Evolutionary conservation across 2,329 filamentous ascomycete species (phyloP), one percentile per base, ranked within the genome.

Genomic region (Colletotrichum scovillei): DNA sequence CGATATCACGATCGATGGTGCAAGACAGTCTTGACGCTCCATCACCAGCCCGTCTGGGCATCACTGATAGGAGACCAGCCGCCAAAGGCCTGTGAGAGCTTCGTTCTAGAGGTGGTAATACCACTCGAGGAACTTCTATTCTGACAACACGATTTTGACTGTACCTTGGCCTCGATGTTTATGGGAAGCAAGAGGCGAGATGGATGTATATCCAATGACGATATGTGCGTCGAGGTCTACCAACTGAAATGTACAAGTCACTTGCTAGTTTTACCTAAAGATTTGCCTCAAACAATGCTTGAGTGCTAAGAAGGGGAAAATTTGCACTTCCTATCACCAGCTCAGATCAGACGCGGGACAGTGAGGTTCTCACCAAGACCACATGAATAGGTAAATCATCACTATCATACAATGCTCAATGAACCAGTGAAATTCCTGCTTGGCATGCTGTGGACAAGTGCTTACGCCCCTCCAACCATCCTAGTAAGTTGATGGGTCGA

Each of bases 261-360:
- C 35, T 16, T 6, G 35, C 12, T 42, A 1, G 5, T 6, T 14
- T 46, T 46, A 2, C 16, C 7, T 3, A 19, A 46, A 5, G 16
- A n/a, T 7, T 1, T n/a, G 7, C 42, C 7, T 4, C 8, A 19
- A 49, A n/a, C 11, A 4, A 49, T 49, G 1, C 19, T 19, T n/a
- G 19, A 46, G 16, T 46, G 16, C 42, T 6, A 46, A 9, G 19
- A 46, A 46, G 7, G 19, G 19, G 16, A 2, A n/a, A 46, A 3
- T 46, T 3, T 38, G 35, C 14, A 38, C 12, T 38, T 38, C 35
- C 35, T 38, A 14, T 38, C 35, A 16, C 35, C n/a, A n/a, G n/a
- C n/a, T n/a, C 42, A 5, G 16, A 8, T 0, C 3, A 9, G 42
- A n/a, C 16, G 7, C 16, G 0, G 42, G 2, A 19, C 2, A 9